Base-by-base conservation (phyloP, 768 basidiomycete genomes). In the Auriscalpium microsporum region DNA sequence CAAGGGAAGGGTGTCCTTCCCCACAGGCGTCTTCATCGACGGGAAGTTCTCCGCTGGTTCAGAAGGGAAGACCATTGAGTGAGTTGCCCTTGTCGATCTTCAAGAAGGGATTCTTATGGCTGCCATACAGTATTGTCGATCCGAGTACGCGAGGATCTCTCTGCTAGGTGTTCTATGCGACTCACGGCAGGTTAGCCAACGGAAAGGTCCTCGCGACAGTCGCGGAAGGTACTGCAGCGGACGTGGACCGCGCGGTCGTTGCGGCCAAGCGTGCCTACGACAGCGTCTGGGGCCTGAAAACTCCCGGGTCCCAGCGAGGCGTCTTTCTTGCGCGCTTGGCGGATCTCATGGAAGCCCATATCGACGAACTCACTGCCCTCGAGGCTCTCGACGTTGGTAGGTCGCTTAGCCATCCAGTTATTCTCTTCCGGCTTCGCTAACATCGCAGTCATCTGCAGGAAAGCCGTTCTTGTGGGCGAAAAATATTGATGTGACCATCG, bases 221-320 rank as follows among this genome's bases (percentile, higher is more conserved):
- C 57, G 68, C 80, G 0, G 81, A 79, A 65, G 90, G 77, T 28
- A 80, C 81, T 2, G 56, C 75, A 10, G 77, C 80, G 58, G 92
- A 94, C 64, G 81, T 95, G 59, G 87, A 94, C 67, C 62, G 67
- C 48, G 91, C 91, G 0, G 90, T 92, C 55, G 69, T 73, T 6
- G 84, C 78, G 40, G 87, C 87, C 0, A 76, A 80, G 55, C 78
- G 75, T 64, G 80, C 82, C 1, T 80, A 77, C 68, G 79, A 86
- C 14, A 82, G 78, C 10, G 65, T 68, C 42, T 91, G 91, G 88
- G 88, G 88, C 37, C 69, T 83, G 55, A 82, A 84, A 55, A 64
- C 68, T n/a, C 69, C 82, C 6, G 86, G 83, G 14, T 11, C 62
- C 7, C 61, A 73, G 53, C 81, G 88, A 23, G 76, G 79, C 44